These are phyloP conservation scores for Marasmius fiardii DNA, from an alignment of 1,284 basidiomycete genomes.

Conservation along the genomic window DNA sequence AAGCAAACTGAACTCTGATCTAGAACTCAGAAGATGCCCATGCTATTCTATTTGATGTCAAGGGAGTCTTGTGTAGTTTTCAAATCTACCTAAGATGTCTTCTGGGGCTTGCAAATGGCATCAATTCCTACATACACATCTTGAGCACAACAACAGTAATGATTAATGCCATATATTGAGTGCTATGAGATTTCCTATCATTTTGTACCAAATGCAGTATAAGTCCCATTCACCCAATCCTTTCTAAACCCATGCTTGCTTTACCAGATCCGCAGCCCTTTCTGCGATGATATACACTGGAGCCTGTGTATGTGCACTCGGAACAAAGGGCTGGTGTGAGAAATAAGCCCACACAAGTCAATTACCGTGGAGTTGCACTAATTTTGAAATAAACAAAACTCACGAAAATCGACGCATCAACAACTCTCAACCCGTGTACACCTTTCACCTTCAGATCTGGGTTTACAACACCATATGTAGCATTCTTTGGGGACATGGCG, in stretches of 20 bases:
- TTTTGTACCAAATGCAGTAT: too few relatives aligned
- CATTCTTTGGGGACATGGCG: slow-evolving; percentile 21
- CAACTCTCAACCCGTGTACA: slow-evolving; percentile 29
- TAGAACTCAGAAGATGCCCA: too few relatives aligned
- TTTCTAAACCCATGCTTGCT: slow-evolving; percentile 13
- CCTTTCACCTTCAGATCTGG: slow-evolving; percentile 38
- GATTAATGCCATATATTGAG: too few relatives aligned
- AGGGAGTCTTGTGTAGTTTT: too few relatives aligned
- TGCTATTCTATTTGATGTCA: too few relatives aligned
- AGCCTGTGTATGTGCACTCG: slow-evolving; percentile 22
- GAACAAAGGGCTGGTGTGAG: slow-evolving; percentile 23
- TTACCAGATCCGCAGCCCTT: slow-evolving; percentile 20
- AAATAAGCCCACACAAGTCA: background rate
- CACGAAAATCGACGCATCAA: slow-evolving; percentile 34
- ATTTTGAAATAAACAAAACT: slow-evolving; percentile 6
- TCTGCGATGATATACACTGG: slow-evolving; percentile 23
- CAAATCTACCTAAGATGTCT: too few relatives aligned
- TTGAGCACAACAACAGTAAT: too few relatives aligned
- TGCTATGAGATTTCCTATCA: too few relatives aligned
- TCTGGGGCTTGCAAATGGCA: too few relatives aligned
- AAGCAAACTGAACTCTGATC: too few relatives aligned
- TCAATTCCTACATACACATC: too few relatives aligned
- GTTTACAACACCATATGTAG: slow-evolving; percentile 41
- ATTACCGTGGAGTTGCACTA: too few relatives aligned
- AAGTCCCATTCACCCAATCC: background rate